Evolutionary conservation across 164 flowering plant genomes (phyloP), one percentile per base, ranked within the genome.

Genomic region (Macadamia integrifolia): DNA sequence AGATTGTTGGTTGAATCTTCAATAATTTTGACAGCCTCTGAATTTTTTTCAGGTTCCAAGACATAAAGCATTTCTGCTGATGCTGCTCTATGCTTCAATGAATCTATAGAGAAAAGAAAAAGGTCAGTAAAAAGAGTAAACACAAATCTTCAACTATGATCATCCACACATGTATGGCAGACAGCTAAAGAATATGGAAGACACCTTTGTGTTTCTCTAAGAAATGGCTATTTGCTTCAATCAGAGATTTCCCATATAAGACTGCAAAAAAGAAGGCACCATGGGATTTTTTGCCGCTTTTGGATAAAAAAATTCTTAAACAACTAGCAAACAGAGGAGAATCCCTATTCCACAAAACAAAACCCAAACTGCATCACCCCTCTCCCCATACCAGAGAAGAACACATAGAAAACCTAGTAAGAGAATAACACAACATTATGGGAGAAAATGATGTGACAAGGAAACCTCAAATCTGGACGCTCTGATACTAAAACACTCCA

Each of bases 81-180:
- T 61, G 97, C 97, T 49, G 93, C 91, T 81, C 99, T 90, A 75
- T 92, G 98, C 89, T 84, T 81, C 88, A 95, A 85, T 30, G 98
- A 95, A 80, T 84, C 99, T 95, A 83, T 85, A 76, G 40, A 35
- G 0, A 35, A 35, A 35, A 35, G 40, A 35, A 35, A 35, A 35
- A 35, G 40, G 40, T 17, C 58, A 62, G 44, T 52, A 49, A 52
- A 32, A 66, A 18, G 60, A 44, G 55, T 40, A 69, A 59, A 44
- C 14, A 49, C 28, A 32, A 49, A 14, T 14, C 0, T 14, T 53
- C 18, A 53, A 53, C 57, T 14, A 17, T 53, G 18, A 53, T 53
- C 0, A 4, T 53, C 6, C 17, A 14, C 18, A 50, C 13, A 4
- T 50, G 6, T 53, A 53, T 14, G 57, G 57, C 14, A 46, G 50